A percentile compares a stretch with the other conserved stretches of the same genome.
Evolutionary conservation across 2,329 filamentous ascomycete species (phyloP).

Genomic region (Pseudogymnoascus sp.): DNA sequence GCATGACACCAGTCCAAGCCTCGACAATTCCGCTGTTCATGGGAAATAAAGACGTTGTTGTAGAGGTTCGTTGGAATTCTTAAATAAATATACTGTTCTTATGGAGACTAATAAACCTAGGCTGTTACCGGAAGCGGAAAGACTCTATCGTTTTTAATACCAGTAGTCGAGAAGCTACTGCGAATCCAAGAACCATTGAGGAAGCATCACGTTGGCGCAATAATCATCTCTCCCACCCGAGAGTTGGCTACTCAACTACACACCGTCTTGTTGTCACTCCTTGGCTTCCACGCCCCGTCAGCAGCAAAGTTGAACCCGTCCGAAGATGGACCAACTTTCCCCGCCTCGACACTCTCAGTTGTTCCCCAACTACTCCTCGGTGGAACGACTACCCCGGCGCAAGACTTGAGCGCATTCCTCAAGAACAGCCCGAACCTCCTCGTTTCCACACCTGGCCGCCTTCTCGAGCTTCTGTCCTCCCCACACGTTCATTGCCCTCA

Average conservation of each 20-base stretch:
- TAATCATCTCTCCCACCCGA: conserved; percentile 87
- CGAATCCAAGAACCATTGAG: conserved; percentile 75
- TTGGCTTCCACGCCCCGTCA: conserved; percentile 77
- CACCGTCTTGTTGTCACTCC: conserved; percentile 65
- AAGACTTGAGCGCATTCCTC: conserved; percentile 80
- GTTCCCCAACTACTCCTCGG: conserved; percentile 85
- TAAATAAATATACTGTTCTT: neutral
- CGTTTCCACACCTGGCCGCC: conserved; percentile 81
- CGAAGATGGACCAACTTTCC: conserved; percentile 43
- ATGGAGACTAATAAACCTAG: conserved; percentile 29
- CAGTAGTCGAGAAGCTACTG: conserved; percentile 73
- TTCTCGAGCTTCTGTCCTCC: conserved; percentile 79
- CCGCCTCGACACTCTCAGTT: conserved; percentile 47
- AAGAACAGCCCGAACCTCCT: conserved; percentile 80
- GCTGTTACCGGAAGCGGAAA: conserved; percentile 90
- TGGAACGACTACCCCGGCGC: conserved; percentile 68
- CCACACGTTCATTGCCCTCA: conserved; percentile 82
- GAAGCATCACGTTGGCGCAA: conserved; percentile 81
- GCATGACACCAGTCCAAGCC: conserved; percentile 92
- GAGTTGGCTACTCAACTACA: conserved; percentile 90
- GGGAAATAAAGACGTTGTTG: conserved; percentile 84
- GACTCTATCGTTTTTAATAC: conserved; percentile 78
- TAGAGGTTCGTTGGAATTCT: conserved; percentile 49
- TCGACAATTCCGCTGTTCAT: conserved; percentile 84
- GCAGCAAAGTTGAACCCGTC: conserved; percentile 54